Base-by-base conservation (phyloP, 352 stramenopile species). In the Globisporangium canariense region DNA sequence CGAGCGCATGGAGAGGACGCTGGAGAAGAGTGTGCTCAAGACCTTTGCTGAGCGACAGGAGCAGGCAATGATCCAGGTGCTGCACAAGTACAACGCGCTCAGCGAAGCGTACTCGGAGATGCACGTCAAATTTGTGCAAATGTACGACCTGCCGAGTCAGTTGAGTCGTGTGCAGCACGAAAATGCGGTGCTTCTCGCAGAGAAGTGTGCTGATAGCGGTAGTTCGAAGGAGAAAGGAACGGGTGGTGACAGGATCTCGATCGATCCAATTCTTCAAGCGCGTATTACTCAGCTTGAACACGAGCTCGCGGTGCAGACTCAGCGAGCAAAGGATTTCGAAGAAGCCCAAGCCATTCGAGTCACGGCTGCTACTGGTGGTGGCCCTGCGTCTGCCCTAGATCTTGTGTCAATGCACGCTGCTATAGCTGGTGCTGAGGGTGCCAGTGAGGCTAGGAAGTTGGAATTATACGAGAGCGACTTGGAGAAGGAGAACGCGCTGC, bases 1-100 rank as follows among this genome's bases (percentile, higher is more conserved):
- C 7, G 64, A 79, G 50, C 76, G 78, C 4, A 89, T 88, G 72
- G 79, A 91, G 55, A 74, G 70, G 28, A 77, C 79, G 8, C 61
- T 94, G 11, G 72, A 81, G n/a, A 71, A 79, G 43, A 90, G 86
- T 53, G 77, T 91, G 4, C 55, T 79, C 4, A 80, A 81, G n/a
- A 67, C 69, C 1, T 70, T 81, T 50, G 74, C 74, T 0, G 79
- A 88, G n/a, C 67, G 69, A 0, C 74, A 79, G n/a, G 66, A 86
- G 41, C 56, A 45, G 30, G 63, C 68, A 25, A 57, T 84, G 30
- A 18, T 69, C 32, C 58, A 65, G 1, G 25, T 88, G 3, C 62
- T 86, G 32, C 55, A 61, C 28, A 81, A 82, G 51, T 77, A 89
- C 51, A 67, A 67, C 5, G 58, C 50, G 22, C 54, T 92, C 18